Evolutionary conservation across 768 basidiomycete genomes (phyloP).

Genomic region (Chlorophyllum brunneum): DNA sequence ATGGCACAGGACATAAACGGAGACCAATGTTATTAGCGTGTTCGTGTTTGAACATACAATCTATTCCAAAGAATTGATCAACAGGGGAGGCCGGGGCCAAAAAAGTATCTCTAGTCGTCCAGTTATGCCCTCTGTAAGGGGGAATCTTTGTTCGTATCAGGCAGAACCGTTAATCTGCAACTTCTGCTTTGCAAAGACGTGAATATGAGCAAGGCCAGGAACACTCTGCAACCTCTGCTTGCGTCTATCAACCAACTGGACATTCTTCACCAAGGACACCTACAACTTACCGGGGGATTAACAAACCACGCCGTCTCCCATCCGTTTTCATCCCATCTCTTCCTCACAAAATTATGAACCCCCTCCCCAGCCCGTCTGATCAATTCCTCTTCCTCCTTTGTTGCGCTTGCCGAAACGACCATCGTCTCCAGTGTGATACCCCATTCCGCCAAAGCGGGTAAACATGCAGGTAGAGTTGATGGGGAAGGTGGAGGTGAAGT

Average conservation of each 20-base stretch:
- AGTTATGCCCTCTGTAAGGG: background rate
- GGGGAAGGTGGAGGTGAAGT: constrained; percentile 54
- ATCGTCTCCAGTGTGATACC: constrained; percentile 60
- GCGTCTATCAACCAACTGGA: constrained; percentile 7
- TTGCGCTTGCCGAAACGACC: constrained; percentile 46
- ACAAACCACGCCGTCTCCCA: constrained; percentile 95
- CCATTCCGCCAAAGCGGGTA: constrained; percentile 70
- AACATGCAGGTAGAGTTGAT: constrained; percentile 49
- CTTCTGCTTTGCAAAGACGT: constrained; percentile 61
- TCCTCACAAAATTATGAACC: constrained; percentile 59
- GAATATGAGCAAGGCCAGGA: constrained; percentile 77
- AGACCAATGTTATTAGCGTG: too few relatives aligned
- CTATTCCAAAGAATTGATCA: too few relatives aligned
- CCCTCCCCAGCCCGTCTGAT: constrained; percentile 51
- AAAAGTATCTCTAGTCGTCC: background rate
- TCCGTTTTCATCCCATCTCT: constrained; percentile 62
- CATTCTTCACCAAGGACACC: background rate
- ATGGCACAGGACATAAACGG: too few relatives aligned
- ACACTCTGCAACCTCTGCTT: constrained; percentile 77
- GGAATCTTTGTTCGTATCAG: too few relatives aligned
- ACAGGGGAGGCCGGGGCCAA: too few relatives aligned
- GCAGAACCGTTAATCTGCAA: too few relatives aligned
- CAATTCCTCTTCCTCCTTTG: constrained; percentile 47
- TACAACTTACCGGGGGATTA: constrained; percentile 70
- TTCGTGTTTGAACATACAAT: too few relatives aligned